Conservation (phyloP, 2,329 filamentous ascomycete species). For the Cordyceps pruinosa region DNA sequence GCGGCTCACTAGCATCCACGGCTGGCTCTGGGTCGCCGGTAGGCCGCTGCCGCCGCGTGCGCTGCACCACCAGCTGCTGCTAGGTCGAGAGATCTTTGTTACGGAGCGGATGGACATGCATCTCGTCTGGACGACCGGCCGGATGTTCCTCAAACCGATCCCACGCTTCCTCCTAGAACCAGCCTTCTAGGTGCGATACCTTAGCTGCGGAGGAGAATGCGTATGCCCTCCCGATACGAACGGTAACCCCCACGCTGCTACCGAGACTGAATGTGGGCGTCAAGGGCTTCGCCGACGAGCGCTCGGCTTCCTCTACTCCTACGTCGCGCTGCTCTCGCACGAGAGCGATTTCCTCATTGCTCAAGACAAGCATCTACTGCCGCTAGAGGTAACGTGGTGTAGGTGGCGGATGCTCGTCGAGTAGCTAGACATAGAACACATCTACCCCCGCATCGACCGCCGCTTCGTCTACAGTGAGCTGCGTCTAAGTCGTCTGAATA, state of each 20-base stretch:
- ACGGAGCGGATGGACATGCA: too few relatives aligned
- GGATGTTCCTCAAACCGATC: conserved; percentile 28
- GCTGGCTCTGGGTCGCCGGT: too few relatives aligned
- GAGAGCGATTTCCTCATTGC: conserved; percentile 32
- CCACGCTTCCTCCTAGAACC: conserved; percentile 28
- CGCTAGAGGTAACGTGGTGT: neutral
- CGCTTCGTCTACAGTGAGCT: neutral
- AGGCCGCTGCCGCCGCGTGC: too few relatives aligned
- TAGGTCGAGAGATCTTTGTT: too few relatives aligned
- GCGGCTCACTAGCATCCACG: too few relatives aligned
- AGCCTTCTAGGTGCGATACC: neutral
- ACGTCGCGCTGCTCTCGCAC: conserved; percentile 26
- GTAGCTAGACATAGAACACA: neutral
- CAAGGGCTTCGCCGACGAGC: neutral
- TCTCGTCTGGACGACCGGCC: conserved; percentile 21
- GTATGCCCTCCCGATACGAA: neutral
- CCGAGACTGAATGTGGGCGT: neutral
- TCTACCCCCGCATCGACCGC: neutral
- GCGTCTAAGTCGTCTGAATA: neutral
- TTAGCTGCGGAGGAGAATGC: neutral
- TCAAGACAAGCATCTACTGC: neutral
- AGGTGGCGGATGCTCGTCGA: neutral
- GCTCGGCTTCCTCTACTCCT: conserved; percentile 27
- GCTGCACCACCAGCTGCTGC: too few relatives aligned
- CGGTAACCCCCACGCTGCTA: too few relatives aligned